Evolutionary conservation across 2,329 filamentous ascomycete genomes (phyloP).

Genomic region (Zymoseptoria tritici): DNA sequence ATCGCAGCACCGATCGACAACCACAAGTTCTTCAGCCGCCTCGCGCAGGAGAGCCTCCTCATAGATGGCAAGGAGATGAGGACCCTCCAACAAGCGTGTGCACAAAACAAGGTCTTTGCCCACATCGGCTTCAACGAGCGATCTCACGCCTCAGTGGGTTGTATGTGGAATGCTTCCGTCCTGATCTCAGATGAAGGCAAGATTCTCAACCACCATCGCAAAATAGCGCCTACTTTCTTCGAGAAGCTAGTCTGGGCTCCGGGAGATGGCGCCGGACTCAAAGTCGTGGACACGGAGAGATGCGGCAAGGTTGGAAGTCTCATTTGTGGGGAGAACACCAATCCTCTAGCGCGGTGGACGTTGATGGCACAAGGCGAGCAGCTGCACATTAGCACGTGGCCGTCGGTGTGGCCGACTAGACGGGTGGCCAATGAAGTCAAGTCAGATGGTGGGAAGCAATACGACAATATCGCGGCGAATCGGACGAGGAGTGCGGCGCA

Average conservation of each 20-base stretch:
- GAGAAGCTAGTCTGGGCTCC: constrained; percentile 50
- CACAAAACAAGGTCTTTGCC: constrained; percentile 33
- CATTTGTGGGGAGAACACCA: constrained; percentile 54
- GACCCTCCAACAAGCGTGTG: constrained; percentile 35
- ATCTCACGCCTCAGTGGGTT: constrained; percentile 37
- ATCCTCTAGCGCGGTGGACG: constrained; percentile 46
- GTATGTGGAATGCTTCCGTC: constrained; percentile 47
- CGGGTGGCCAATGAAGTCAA: constrained; percentile 1
- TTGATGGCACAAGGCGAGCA: constrained; percentile 51
- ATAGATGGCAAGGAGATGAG: constrained; percentile 42
- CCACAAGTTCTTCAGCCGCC: constrained; percentile 43
- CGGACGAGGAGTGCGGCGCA: constrained; percentile 47
- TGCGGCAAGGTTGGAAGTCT: constrained; percentile 44
- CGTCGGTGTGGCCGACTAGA: constrained; percentile 47
- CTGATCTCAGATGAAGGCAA: constrained; percentile 40
- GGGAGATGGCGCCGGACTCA: constrained; percentile 46
- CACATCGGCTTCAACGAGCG: constrained; percentile 48
- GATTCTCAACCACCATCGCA: constrained; percentile 46
- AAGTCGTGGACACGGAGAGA: constrained; percentile 36
- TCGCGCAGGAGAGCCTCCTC: constrained; percentile 40
- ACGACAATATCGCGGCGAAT: constrained; percentile 50
- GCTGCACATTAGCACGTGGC: constrained; percentile 50
- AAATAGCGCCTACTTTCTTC: constrained; percentile 50
- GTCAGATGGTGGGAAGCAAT: constrained; percentile 31
- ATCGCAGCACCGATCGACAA: constrained; percentile 41